A percentile compares a stretch with the other conserved stretches of the same genome.
Conservation (phyloP, 2,329 filamentous ascomycete genomes). For the Fusarium buxicola region DNA sequence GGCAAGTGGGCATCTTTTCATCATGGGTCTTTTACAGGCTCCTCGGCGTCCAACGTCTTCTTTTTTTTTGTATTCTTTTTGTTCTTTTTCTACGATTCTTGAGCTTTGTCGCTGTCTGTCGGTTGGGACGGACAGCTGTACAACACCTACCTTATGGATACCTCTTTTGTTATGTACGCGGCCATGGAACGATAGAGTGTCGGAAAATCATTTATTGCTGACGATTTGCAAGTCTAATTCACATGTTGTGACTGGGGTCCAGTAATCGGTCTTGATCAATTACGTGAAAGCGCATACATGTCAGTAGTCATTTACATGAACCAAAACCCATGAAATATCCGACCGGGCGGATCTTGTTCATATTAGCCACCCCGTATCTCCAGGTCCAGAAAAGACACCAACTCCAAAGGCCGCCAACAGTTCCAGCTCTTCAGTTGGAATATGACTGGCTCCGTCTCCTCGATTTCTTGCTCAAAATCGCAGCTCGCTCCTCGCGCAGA, state of each 20-base stretch:
- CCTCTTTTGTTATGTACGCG: constrained; percentile 39
- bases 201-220: constrained; percentile 20
- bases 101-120: constrained; percentile 13
- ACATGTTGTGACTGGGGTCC: no score
- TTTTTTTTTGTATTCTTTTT: constrained; percentile 25
- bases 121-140: constrained; percentile 21
- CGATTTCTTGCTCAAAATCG: constrained; percentile 55
- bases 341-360: neutral
- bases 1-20: constrained; percentile 23
- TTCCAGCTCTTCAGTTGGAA: constrained; percentile 12
- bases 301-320: neutral
- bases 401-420: neutral
- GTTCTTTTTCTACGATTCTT: constrained; percentile 30
- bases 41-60: constrained; percentile 22
- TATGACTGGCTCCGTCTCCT: constrained; percentile 45
- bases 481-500: constrained; percentile 71
- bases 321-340: neutral
- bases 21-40: constrained; percentile 27
- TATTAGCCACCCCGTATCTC: neutral
- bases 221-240: neutral
- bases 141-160: constrained; percentile 40
- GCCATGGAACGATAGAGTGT: constrained; percentile 36
- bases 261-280: no score
- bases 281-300: no score
- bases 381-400: constrained; percentile 1